Evolutionary conservation across 2,329 filamentous ascomycete genomes (phyloP).

Genomic region (Beauveria pseudobassiana): DNA sequence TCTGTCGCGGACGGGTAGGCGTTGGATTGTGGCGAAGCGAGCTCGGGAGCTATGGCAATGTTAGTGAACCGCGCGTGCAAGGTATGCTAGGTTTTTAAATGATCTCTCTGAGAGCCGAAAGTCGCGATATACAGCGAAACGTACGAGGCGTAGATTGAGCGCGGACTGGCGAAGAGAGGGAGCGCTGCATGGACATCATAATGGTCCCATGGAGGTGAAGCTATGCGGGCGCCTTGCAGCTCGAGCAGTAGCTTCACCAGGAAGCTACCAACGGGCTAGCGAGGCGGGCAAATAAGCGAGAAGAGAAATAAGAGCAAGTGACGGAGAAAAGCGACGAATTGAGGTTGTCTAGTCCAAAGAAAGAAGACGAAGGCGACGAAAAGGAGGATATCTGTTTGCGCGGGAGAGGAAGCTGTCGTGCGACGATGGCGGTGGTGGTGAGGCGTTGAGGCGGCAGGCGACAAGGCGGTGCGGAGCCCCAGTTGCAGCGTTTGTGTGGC

Average conservation of each 20-base stretch:
- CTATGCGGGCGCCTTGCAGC: slow-evolving; percentile 24
- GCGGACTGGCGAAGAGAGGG: slow-evolving; percentile 54
- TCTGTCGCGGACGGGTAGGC: neutral
- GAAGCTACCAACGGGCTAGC: slow-evolving; percentile 14
- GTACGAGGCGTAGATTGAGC: slow-evolving; percentile 51
- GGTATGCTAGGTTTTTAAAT: too few species aligned
- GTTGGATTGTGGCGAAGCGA: neutral
- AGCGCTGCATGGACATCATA: slow-evolving; percentile 57
- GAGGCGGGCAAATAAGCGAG: neutral
- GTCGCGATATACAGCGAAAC: slow-evolving; percentile 26
- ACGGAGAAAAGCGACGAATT: too few species aligned
- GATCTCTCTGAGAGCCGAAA: neutral
- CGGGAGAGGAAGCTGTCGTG: neutral
- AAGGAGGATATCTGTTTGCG: slow-evolving; percentile 3
- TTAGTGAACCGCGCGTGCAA: neutral
- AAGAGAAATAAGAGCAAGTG: neutral
- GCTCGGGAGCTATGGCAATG: neutral
- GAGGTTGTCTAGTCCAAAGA: neutral
- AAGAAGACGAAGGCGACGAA: neutral
- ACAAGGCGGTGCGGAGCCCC: neutral
- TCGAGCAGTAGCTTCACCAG: slow-evolving; percentile 23
- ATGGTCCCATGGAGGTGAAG: slow-evolving; percentile 37
- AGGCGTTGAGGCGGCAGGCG: neutral
- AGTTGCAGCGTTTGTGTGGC: neutral
- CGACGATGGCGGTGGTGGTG: neutral